phyloP scores from a whole-genome alignment of 2,329 filamentous ascomycete genomes.

The Penicillium sp. region DNA sequence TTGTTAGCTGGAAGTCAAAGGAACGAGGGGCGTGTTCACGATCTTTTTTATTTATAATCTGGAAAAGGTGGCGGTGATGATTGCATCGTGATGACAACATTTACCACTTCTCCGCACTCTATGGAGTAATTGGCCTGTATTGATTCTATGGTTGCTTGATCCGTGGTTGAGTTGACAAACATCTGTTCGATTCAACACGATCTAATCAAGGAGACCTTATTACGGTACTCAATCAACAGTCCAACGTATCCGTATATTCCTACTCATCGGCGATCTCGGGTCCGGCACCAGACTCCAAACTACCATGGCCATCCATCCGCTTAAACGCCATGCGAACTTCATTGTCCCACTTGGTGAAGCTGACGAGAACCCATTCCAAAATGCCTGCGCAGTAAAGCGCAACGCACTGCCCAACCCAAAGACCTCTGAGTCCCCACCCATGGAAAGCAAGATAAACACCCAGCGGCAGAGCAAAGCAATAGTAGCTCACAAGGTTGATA shows the following conservation, averaged over 20 bases:
- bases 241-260: not conserved
- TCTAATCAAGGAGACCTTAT: not conserved
- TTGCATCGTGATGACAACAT: conserved; percentile 29
- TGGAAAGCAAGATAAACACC: conserved; percentile 82
- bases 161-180: no score
- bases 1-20: not conserved
- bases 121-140: no score
- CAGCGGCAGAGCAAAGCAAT: conserved; percentile 71
- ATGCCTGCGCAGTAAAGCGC: conserved; percentile 74
- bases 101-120: conserved; percentile 16
- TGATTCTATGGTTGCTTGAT: no score
- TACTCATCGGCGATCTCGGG: not conserved
- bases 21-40: not conserved
- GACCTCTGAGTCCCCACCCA: conserved; percentile 71
- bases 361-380: conserved; percentile 75
- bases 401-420: conserved; percentile 81
- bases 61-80: conserved; percentile 27
- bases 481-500: conserved; percentile 79
- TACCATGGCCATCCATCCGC: not conserved
- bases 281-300: not conserved
- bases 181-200: not conserved
- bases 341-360: conserved; percentile 27
- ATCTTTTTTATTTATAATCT: conserved; percentile 12
- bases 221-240: not conserved
- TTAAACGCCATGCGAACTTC: not conserved